Evolutionary conservation across 2,329 filamentous ascomycete genomes (phyloP).

Genomic region (Endoconidiophora polonica): DNA sequence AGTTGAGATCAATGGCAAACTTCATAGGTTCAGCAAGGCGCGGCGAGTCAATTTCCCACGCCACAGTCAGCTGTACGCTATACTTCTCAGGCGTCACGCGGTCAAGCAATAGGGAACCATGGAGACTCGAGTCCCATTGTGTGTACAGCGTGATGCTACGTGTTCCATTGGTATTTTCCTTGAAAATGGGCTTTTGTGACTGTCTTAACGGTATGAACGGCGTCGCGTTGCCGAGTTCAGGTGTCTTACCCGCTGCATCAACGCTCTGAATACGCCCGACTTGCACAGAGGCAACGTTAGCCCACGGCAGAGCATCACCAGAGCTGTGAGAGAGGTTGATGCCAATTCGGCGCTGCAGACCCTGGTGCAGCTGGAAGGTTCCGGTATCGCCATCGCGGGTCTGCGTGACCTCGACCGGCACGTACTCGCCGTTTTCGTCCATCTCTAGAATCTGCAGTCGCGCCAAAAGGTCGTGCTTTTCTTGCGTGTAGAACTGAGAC

Average conservation of each 20-base stretch:
- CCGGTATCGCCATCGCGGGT: conserved; percentile 69
- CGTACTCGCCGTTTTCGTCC: conserved; percentile 76
- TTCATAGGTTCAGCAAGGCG: conserved; percentile 78
- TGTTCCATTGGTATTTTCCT: conserved; percentile 78
- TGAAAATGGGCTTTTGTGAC: conserved; percentile 60
- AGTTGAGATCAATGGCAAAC: conserved; percentile 63
- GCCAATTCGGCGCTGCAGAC: conserved; percentile 72
- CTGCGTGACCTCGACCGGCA: conserved; percentile 84
- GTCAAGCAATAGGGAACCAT: conserved; percentile 85
- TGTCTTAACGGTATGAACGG: conserved; percentile 55
- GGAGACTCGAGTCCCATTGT: conserved; percentile 92
- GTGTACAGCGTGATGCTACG: conserved; percentile 72
- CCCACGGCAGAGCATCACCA: conserved; percentile 75
- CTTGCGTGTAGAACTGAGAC: conserved; percentile 81
- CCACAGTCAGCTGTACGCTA: conserved; percentile 70
- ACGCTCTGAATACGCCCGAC: conserved; percentile 71
- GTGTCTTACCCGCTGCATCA: conserved; percentile 69
- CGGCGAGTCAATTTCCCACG: conserved; percentile 71
- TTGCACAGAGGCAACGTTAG: conserved; percentile 59
- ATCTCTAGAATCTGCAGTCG: conserved; percentile 81
- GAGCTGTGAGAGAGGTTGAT: conserved; percentile 85
- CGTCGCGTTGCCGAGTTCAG: conserved; percentile 56
- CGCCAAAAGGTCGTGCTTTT: conserved; percentile 83
- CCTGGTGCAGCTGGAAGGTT: conserved; percentile 88
- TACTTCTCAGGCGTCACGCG: conserved; percentile 85